Conservation (phyloP, 2,329 filamentous ascomycete genomes). For the Trichoderma citrinoviride region DNA sequence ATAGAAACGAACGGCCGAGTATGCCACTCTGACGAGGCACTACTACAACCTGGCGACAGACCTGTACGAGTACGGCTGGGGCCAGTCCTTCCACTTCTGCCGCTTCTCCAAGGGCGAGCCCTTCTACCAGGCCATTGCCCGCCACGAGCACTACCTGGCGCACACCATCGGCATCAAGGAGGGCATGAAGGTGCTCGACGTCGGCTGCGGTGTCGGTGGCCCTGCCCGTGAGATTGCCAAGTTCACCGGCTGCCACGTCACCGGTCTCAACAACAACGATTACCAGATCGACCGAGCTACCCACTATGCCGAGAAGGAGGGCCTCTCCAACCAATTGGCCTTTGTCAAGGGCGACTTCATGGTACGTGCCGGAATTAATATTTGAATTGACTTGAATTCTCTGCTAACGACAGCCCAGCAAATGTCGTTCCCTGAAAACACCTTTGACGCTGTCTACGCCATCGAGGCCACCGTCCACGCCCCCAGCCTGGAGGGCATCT, state of each 20-base stretch:
- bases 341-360: conserved; percentile 95
- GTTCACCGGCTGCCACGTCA: conserved; percentile 81
- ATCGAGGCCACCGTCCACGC: conserved; percentile 95
- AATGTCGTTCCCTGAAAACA: conserved; percentile 86
- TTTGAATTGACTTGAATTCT: neutral
- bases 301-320: conserved; percentile 74
- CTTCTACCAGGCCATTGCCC: conserved; percentile 84
- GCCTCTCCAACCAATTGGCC: conserved; percentile 69
- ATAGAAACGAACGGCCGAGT: conserved; percentile 77
- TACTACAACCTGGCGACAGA: conserved; percentile 94
- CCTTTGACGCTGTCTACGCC: conserved; percentile 88
- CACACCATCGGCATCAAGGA: conserved; percentile 77
- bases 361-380: conserved; percentile 36
- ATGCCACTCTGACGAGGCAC: conserved; percentile 91
- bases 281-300: conserved; percentile 92
- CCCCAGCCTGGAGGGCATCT: conserved; percentile 80
- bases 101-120: conserved; percentile 81
- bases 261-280: conserved; percentile 94
- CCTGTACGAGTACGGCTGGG: conserved; percentile 93
- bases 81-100: conserved; percentile 91
- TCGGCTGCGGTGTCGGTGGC: conserved; percentile 90
- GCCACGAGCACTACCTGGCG: conserved; percentile 93
- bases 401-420: conserved; percentile 37
- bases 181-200: conserved; percentile 84
- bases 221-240: conserved; percentile 93